Conservation (phyloP, 1,139 yeast genomes). For the Blastobotrys aristatus region DNA sequence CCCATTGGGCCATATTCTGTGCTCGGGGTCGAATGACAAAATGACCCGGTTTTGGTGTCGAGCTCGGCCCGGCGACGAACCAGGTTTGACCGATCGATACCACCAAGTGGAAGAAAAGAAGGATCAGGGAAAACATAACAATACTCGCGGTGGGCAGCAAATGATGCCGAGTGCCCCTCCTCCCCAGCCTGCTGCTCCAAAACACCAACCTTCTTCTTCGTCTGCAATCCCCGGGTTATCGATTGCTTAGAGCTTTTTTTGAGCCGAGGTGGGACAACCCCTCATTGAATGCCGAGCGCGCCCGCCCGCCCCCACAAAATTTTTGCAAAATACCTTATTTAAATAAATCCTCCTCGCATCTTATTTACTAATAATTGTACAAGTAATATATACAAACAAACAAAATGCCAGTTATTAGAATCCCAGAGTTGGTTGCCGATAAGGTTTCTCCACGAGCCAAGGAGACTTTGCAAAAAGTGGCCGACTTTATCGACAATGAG, state of each 20-base stretch:
- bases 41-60: constrained; percentile 95
- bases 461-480: constrained; percentile 46
- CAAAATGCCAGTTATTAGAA: neutral
- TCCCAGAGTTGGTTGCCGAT: constrained; percentile 38
- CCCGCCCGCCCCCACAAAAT: too few relatives aligned
- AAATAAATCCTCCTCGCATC: too few relatives aligned
- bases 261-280: too few relatives aligned
- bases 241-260: constrained; percentile 1
- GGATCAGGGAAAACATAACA: constrained; percentile 11
- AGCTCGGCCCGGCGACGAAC: constrained; percentile 84
- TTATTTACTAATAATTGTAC: too few relatives aligned
- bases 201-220: neutral
- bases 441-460: constrained; percentile 47
- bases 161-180: neutral
- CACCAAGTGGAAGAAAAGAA: constrained; percentile 57
- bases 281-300: too few relatives aligned
- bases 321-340: too few relatives aligned
- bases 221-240: constrained; percentile 10
- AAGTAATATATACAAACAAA: neutral
- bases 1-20: constrained; percentile 86
- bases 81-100: constrained; percentile 76
- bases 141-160: constrained; percentile 1
- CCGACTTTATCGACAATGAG: constrained; percentile 54
- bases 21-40: constrained; percentile 92
- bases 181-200: constrained; percentile 8